Evolutionary conservation across 179 eudicot species (phyloP), one percentile per base, ranked within the genome.

Genomic region (Sideroxylon spinosum): DNA sequence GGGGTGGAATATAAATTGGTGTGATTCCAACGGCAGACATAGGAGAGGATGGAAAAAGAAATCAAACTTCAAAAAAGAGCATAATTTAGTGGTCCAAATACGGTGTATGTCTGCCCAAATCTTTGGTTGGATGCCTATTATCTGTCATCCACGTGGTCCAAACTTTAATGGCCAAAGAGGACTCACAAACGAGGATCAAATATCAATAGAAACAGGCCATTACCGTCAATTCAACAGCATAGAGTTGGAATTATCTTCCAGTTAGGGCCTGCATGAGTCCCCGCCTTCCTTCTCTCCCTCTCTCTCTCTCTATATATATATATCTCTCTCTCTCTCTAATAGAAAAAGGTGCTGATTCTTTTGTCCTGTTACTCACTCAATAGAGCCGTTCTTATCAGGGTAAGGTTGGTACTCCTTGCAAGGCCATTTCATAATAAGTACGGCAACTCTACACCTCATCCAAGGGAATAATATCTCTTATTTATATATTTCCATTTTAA

Each of bases 331-430:
- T 37, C 44, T 37, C 44, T 37, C 44, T 37, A 37, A 37, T 3
- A 37, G 44, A 37, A 1, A 37, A 37, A 37, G 44, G 44, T n/a
- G 57, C 48, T 25, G 19, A 20, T 70, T 49, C 57, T 16, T 48
- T 16, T 23, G 6, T 8, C 6, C 2, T 7, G 0, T 9, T 17
- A 1, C 19, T 76, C 23, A 20, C 80, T 77, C 62, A 68, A 53
- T 68, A 44, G 44, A 46, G 60, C 63, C 71, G 81, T 62, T 78
- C 71, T 71, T 71, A 78, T 78, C 76, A 50, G 76, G 76, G 81
- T 78, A 72, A 78, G 81, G 81, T 29, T 13, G 63, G 76, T 71
- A 50, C 76, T 10, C 76, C 59, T 63, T 14, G 50, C 32, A 29
- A 62, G 76, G 52, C 75, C 80, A 46, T 26, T 48, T 68, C 56